phyloP scores from a whole-genome alignment of 2,329 filamentous ascomycete genomes.

The Sclerotinia trifoliorum region DNA sequence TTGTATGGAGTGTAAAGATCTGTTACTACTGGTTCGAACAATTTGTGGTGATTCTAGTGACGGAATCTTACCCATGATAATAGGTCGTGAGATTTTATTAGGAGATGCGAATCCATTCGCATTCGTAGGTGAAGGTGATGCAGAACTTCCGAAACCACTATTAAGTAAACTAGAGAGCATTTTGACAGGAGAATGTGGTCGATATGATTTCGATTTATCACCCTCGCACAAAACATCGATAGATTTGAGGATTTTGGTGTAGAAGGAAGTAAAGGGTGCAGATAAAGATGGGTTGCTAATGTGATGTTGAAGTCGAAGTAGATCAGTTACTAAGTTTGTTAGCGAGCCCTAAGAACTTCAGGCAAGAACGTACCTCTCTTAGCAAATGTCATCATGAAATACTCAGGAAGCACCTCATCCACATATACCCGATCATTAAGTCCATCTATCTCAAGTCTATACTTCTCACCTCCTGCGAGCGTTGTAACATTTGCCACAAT shows the following conservation, averaged over 20 bases:
- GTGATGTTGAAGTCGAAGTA: slow-evolving; percentile 69
- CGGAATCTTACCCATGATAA: slow-evolving; percentile 46
- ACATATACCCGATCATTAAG: slow-evolving; percentile 68
- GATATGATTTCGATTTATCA: slow-evolving; percentile 65
- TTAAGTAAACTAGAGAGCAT: slow-evolving; percentile 80
- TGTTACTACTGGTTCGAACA: slow-evolving; percentile 36
- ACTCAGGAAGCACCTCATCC: slow-evolving; percentile 70
- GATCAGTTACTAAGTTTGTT: slow-evolving; percentile 61
- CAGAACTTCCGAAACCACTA: slow-evolving; percentile 51
- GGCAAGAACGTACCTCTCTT: slow-evolving; percentile 59
- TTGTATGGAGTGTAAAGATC: slow-evolving; percentile 35
- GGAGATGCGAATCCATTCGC: slow-evolving; percentile 29
- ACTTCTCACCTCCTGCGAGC: slow-evolving; percentile 52
- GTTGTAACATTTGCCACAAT: slow-evolving; percentile 63
- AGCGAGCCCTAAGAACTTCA: slow-evolving; percentile 33
- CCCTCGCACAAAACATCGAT: slow-evolving; percentile 62
- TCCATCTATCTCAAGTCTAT: slow-evolving; percentile 58
- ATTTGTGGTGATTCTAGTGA: slow-evolving; percentile 40
- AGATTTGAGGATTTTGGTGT: slow-evolving; percentile 72
- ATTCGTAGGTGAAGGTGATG: slow-evolving; percentile 42
- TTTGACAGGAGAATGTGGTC: slow-evolving; percentile 85
- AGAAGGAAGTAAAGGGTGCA: slow-evolving; percentile 70
- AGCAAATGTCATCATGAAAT: slow-evolving; percentile 73
- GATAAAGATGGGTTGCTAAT: slow-evolving; percentile 64
- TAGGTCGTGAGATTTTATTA: slow-evolving; percentile 37